Evolutionary conservation across 2,329 filamentous ascomycete genomes (phyloP).

Genomic region (Colletotrichum filicis): DNA sequence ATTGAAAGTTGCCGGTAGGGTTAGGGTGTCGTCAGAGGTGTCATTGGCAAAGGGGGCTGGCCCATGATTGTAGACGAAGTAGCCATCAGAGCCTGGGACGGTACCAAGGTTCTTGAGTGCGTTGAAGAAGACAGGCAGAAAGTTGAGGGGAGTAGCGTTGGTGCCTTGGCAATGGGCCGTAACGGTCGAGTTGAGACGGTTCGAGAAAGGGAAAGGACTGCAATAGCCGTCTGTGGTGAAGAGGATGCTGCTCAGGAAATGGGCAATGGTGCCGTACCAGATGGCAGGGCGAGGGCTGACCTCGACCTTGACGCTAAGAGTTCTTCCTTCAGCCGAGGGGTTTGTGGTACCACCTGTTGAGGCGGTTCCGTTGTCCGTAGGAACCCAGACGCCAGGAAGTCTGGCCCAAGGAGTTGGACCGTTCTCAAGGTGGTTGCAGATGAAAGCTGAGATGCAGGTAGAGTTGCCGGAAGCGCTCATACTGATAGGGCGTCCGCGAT

Average conservation of each 20-base stretch:
- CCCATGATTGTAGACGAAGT: constrained; percentile 19
- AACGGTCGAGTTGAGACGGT: constrained; percentile 30
- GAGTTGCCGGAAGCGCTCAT: constrained; percentile 50
- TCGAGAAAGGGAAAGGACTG: constrained; percentile 27
- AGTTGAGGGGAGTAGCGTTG: constrained; percentile 24
- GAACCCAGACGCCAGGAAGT: background rate
- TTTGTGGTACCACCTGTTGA: background rate
- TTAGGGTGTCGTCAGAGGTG: constrained; percentile 32
- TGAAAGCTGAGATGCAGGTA: constrained; percentile 53
- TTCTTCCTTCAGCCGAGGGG: background rate
- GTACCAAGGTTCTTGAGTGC: constrained; percentile 35
- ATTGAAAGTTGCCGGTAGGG: constrained; percentile 23
- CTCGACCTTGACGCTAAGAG: constrained; percentile 12
- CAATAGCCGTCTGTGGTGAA: constrained; percentile 24
- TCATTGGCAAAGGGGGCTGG: constrained; percentile 27
- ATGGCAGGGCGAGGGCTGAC: constrained; percentile 25
- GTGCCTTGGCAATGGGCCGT: constrained; percentile 27
- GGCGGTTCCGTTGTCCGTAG: constrained; percentile 4
- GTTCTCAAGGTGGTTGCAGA: constrained; percentile 50
- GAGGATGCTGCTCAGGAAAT: constrained; percentile 31
- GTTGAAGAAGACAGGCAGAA: constrained; percentile 29
- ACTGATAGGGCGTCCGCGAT: constrained; percentile 52
- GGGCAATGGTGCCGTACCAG: constrained; percentile 28
- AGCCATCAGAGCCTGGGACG: constrained; percentile 12
- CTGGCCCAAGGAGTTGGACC: constrained; percentile 31